phyloP scores from a whole-genome alignment of 2,329 filamentous ascomycete species.

The Paecilomyces sp. region DNA sequence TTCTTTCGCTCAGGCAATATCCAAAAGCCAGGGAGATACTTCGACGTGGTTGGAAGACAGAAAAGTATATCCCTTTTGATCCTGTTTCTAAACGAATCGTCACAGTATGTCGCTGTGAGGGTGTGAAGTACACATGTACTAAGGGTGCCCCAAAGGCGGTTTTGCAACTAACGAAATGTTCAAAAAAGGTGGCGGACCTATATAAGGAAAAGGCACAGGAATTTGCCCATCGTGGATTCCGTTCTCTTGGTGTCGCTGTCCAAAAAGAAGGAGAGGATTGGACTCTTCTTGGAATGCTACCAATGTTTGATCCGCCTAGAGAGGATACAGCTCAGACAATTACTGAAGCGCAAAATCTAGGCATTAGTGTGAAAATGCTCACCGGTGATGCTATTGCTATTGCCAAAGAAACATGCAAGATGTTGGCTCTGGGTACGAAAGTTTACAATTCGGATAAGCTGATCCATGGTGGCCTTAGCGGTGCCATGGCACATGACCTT shows the following conservation, averaged over 20 bases:
- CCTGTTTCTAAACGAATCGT: slow-evolving; percentile 76
- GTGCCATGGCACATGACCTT: slow-evolving; percentile 66
- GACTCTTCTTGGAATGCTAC: slow-evolving; percentile 68
- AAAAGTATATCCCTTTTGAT: slow-evolving; percentile 65
- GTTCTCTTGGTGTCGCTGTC: slow-evolving; percentile 69
- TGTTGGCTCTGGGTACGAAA: slow-evolving; percentile 70
- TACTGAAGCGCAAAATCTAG: slow-evolving; percentile 65
- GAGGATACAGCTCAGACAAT: slow-evolving; percentile 74
- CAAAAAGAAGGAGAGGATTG: slow-evolving; percentile 69
- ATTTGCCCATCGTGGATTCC: slow-evolving; percentile 72
- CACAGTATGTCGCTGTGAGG: slow-evolving; percentile 59
- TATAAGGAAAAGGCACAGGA: slow-evolving; percentile 68
- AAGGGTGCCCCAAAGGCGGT: slow-evolving; percentile 74
- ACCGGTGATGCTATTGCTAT: slow-evolving; percentile 75
- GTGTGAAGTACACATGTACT: slow-evolving; percentile 64
- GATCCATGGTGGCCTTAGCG: slow-evolving; percentile 66
- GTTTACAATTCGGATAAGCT: slow-evolving; percentile 75
- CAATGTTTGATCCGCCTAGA: slow-evolving; percentile 74
- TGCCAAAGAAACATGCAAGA: slow-evolving; percentile 75
- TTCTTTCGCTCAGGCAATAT: slow-evolving; percentile 66
- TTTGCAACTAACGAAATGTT: slow-evolving; percentile 60
- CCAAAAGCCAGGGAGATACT: slow-evolving; percentile 70
- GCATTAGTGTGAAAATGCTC: slow-evolving; percentile 73
- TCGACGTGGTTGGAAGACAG: slow-evolving; percentile 65
- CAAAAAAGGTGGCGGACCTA: slow-evolving; percentile 54